phyloP scores from a whole-genome alignment of 129 eudicot genomes.

The Pseudognaphalium luteoalbum region DNA sequence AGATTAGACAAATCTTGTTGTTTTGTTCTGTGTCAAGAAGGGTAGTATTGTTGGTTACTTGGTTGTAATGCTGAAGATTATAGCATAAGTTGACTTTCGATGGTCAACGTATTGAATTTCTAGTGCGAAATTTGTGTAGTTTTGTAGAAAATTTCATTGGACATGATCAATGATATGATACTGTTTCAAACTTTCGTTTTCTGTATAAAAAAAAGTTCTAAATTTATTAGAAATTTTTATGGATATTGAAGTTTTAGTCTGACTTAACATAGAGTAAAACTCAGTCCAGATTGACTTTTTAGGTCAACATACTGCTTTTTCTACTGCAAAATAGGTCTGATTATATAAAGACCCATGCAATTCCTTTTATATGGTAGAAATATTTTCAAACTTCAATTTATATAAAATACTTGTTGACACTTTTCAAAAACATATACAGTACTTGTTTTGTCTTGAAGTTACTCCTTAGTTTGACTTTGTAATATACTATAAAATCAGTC shows the following conservation, averaged over 20 bases:
- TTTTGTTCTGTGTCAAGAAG: conserved; percentile 40
- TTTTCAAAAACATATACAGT: not conserved
- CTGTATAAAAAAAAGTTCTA: too few relatives aligned
- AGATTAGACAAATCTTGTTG: conserved; percentile 72
- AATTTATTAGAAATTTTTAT: not conserved
- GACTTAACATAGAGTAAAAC: not conserved
- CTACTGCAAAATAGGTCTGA: not conserved
- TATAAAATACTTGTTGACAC: not conserved
- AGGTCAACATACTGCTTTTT: conserved; percentile 11
- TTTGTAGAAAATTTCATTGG: not conserved
- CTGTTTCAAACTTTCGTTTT: too few relatives aligned
- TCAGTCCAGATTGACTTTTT: not conserved
- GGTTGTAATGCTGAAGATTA: not conserved
- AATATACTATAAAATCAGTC: conserved; percentile 2
- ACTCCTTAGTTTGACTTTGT: not conserved
- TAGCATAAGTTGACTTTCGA: not conserved
- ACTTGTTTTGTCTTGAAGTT: not conserved
- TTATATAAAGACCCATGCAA: too few relatives aligned
- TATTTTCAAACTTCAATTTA: too few relatives aligned
- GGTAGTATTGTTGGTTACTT: conserved; percentile 2
- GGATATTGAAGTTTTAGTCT: not conserved
- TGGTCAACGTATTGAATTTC: conserved; percentile 1
- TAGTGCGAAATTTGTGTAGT: not conserved
- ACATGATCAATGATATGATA: too few relatives aligned
- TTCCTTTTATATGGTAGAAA: too few relatives aligned